Conservation (phyloP, 495 filamentous ascomycete species). For the Aspergillus diversus region DNA sequence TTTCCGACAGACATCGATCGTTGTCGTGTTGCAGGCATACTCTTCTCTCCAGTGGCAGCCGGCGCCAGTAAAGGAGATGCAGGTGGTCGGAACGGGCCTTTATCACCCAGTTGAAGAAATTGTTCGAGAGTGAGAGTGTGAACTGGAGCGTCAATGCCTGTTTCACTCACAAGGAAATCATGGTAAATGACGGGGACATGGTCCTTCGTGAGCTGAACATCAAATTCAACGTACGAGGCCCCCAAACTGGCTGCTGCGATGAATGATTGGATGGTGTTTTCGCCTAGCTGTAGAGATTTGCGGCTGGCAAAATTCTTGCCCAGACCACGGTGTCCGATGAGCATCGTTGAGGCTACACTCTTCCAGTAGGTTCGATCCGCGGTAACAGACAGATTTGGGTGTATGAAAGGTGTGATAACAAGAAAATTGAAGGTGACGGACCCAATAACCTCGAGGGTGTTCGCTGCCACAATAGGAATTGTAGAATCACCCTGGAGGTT, state of each 20-base stretch:
- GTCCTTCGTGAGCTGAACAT: constrained; percentile 98
- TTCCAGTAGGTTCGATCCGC: constrained; percentile 96
- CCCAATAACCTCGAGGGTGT: constrained; percentile 87
- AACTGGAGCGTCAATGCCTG: constrained; percentile 95
- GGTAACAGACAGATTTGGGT: constrained; percentile 90
- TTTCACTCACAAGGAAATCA: constrained; percentile 98
- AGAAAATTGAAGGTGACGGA: constrained; percentile 95
- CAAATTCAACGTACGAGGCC: constrained; percentile 89
- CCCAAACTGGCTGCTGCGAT: constrained; percentile 94
- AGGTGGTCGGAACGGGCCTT: constrained; percentile 46
- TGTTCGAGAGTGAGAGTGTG: constrained; percentile 92
- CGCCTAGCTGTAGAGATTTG: constrained; percentile 88
- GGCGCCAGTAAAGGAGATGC: constrained; percentile 45
- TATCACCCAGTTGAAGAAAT: constrained; percentile 83
- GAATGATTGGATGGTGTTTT: constrained; percentile 94
- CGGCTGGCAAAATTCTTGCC: constrained; percentile 87
- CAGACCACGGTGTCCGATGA: constrained; percentile 90
- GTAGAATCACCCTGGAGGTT: constrained; percentile 91
- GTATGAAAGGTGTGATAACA: constrained; percentile 90
- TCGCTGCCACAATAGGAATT: constrained; percentile 83
- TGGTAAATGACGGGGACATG: constrained; percentile 99
- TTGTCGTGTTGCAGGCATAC: constrained; percentile 33
- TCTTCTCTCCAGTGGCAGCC: constrained; percentile 14
- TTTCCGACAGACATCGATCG: constrained; percentile 63
- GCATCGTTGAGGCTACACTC: constrained; percentile 76